Evolutionary conservation across 441 rosid genomes (phyloP).

Genomic region (Corymbia calophylla): DNA sequence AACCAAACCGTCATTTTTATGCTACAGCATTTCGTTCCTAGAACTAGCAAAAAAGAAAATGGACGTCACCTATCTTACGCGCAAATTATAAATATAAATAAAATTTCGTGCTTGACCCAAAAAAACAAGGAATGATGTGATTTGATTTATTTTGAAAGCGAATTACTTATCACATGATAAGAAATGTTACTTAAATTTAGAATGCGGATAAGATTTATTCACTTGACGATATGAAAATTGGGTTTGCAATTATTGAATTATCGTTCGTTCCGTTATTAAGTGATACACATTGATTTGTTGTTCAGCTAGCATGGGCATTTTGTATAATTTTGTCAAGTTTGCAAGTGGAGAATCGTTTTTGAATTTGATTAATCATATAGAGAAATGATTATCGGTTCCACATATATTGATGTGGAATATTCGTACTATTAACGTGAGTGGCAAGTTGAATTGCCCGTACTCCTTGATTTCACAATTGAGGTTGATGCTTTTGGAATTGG

Average conservation of each 20-base stretch:
- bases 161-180: background rate
- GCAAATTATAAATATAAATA: background rate
- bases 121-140: background rate
- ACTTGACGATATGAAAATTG: background rate
- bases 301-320: background rate
- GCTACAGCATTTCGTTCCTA: background rate
- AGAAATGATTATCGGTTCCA: rapidly evolving
- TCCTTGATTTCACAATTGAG: background rate
- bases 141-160: background rate
- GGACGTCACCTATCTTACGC: background rate
- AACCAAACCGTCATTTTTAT: background rate
- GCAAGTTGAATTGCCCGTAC: background rate
- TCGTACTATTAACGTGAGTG: rapidly evolving
- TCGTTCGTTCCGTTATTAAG: background rate
- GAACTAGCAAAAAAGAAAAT: background rate
- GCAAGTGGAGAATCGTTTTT: rapidly evolving
- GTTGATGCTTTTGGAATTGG: background rate
- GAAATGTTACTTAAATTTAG: background rate
- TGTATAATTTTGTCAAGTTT: background rate
- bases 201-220: background rate
- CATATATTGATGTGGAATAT: background rate
- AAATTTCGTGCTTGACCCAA: too few species aligned
- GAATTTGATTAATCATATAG: background rate
- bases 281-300: background rate
- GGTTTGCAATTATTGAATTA: background rate